Evolutionary conservation across 1,139 yeast genomes (phyloP).

Genomic region (Arxiozyma slooffiae): DNA sequence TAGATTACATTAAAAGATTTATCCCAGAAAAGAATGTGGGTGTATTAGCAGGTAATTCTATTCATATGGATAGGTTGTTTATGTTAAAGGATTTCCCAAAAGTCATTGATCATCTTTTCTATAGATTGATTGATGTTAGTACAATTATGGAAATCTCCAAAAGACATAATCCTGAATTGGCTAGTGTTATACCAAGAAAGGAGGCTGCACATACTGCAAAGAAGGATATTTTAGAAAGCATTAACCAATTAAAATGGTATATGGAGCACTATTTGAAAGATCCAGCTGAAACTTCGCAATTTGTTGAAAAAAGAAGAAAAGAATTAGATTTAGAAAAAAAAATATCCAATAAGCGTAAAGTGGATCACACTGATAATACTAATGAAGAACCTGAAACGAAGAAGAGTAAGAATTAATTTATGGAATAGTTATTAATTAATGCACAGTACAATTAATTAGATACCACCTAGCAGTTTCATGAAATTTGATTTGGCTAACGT

Average conservation of each 20-base stretch:
- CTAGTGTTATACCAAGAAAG: constrained; percentile 50
- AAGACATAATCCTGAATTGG: constrained; percentile 62
- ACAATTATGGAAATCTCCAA: constrained; percentile 68
- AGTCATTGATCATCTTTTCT: constrained; percentile 62
- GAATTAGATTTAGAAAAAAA: constrained; percentile 2
- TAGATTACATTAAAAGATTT: constrained; percentile 48
- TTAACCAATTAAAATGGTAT: constrained; percentile 73
- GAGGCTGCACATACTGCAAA: constrained; percentile 70
- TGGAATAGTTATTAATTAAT: background rate
- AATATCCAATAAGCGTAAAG: constrained; percentile 1
- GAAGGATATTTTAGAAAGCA: constrained; percentile 81
- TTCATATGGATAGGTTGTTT: constrained; percentile 85
- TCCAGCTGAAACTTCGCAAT: constrained; percentile 20
- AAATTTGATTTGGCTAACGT: background rate
- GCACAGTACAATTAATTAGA: background rate
- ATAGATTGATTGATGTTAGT: constrained; percentile 83
- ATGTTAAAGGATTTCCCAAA: constrained; percentile 76
- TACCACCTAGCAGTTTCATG: background rate
- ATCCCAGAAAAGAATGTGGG: constrained; percentile 49
- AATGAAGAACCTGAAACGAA: constrained; percentile 4
- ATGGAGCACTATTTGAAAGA: constrained; percentile 47
- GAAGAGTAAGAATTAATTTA: background rate
- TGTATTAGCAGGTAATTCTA: constrained; percentile 79
- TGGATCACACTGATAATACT: background rate
- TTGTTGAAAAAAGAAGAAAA: constrained; percentile 43